Percentiles rank a stretch among this genome's conserved stretches.
Conservation (phyloP, 192 early-diverging fungal species). For the Tieghemiomyces parasiticus region DNA sequence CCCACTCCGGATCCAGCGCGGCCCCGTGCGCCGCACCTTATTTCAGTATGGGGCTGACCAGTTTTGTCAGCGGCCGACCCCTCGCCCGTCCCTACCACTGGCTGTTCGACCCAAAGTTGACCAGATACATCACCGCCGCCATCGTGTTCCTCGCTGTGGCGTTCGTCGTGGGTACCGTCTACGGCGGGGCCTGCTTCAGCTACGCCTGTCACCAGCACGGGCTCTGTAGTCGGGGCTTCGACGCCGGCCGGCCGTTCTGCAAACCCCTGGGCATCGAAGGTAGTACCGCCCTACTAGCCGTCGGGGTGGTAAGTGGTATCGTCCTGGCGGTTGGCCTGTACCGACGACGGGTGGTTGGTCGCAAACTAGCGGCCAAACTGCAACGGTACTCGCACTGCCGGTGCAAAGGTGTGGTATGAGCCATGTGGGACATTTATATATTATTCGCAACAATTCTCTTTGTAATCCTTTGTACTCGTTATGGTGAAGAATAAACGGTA, state of each 20-base stretch:
- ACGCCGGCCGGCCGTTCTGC: not conserved
- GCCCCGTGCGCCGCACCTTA: no score
- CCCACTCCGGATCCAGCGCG: no score
- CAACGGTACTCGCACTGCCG: no score
- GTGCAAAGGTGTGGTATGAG: no score
- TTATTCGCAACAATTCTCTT: no score
- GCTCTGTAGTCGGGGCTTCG: not conserved
- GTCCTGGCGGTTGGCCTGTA: not conserved
- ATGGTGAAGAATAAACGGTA: no score
- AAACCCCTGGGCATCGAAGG: conserved; percentile 2
- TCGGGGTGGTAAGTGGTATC: not conserved
- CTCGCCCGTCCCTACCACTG: no score
- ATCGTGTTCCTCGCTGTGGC: not conserved
- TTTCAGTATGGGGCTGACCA: no score
- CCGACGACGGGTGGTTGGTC: not conserved
- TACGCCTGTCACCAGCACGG: not conserved
- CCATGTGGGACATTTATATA: no score
- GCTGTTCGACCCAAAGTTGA: not conserved
- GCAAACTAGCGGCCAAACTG: no score
- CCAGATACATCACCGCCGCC: not conserved
- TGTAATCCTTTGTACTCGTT: no score
- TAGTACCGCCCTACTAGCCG: conserved; percentile 3
- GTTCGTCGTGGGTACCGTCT: not conserved
- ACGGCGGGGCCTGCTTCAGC: conserved; percentile 8
- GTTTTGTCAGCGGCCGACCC: no score